These are phyloP conservation scores for Paecilomyces variotii DNA, from an alignment of 2,329 filamentous ascomycete species.

Conservation along the genomic window DNA sequence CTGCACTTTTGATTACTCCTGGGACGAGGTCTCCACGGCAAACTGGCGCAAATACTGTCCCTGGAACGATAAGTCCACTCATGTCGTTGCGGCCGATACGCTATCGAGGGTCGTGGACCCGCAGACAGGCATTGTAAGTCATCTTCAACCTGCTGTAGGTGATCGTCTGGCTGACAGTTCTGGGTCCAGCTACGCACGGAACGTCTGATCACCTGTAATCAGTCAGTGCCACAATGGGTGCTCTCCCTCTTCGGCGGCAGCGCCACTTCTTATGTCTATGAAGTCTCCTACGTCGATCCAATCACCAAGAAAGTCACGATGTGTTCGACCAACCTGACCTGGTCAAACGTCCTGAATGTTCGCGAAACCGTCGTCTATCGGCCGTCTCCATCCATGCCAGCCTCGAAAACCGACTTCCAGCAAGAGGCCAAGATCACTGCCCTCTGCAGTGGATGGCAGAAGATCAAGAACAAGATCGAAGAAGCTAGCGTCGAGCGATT, in stretches of 20 bases:
- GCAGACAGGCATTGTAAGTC: slow-evolving; percentile 57
- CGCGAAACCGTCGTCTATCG: slow-evolving; percentile 88
- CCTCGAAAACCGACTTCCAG: slow-evolving; percentile 65
- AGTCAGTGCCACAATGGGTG: slow-evolving; percentile 49
- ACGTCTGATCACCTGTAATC: slow-evolving; percentile 49
- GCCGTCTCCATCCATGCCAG: slow-evolving; percentile 46
- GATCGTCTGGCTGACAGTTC: not conserved
- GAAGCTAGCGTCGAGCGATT: slow-evolving; percentile 84
- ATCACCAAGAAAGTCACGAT: slow-evolving; percentile 80
- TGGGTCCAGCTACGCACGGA: slow-evolving; percentile 57
- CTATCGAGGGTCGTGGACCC: slow-evolving; percentile 63
- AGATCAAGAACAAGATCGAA: slow-evolving; percentile 93
- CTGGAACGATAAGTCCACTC: slow-evolving; percentile 97
- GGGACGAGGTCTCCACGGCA: slow-evolving; percentile 93
- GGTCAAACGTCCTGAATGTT: slow-evolving; percentile 80
- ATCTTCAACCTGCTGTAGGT: not conserved
- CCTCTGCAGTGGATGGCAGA: slow-evolving; percentile 92
- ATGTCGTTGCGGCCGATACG: slow-evolving; percentile 93
- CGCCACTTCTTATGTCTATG: slow-evolving; percentile 82
- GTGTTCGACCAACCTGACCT: slow-evolving; percentile 92
- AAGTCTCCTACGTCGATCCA: slow-evolving; percentile 92
- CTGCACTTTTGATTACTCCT: slow-evolving; percentile 93
- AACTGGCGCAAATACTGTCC: slow-evolving; percentile 99
- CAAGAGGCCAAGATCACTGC: slow-evolving; percentile 92
- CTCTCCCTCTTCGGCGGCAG: slow-evolving; percentile 68